Evolutionary conservation across 768 basidiomycete species (phyloP), one percentile per base, ranked within the genome.

Genomic region (Steccherinum ochraceum): DNA sequence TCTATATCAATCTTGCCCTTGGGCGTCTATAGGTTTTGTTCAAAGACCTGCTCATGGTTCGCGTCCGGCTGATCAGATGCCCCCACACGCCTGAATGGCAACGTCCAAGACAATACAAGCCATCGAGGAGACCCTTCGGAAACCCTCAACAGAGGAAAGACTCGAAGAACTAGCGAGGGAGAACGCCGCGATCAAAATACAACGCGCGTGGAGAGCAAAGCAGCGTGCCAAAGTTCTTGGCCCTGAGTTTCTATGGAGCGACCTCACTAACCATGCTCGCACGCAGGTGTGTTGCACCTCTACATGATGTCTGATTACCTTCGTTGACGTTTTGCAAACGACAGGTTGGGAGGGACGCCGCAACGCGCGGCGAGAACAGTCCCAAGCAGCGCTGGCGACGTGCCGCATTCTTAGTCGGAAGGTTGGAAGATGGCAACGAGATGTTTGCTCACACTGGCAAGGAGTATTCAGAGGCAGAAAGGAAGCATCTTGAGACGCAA

Each of bases 401-500:
- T 5, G 75, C 72, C 0, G 69, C 63, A 2, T 72, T 74, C 52
- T 64, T 78, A 45, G 66, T 72, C 7, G 58, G 63, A 2, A 58
- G 69, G 24, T 62, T 82, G 25, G 66, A 69, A 45, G 79, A 79
- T 52, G 70, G 69, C 4, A 70, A 79, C 54, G 55, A 59, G 2
- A 65, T 74, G 59, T 59, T 76, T 12, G 58, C 60, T 5, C 53
- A 56, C 11, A 61, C 61, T 20, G 67, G 64, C 0, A 54, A 69
- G 1, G 59, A 65, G 1, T 7, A 7, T 16, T 48, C 48, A 0
- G 66, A 66, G 12, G 72, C 65, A 3, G 67, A 67, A 16, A 61
- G 68, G 35, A 81, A 80, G 58, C 66, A 68, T 12, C 67, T 84
- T 11, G 80, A 82, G 61, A 76, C 74, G 1, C 80, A 82, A 56